A percentile compares a stretch with the other conserved stretches of the same genome.
These are phyloP conservation scores for Blastocystis hominis DNA, from an alignment of 352 stramenopile species.

Conservation along the genomic window DNA sequence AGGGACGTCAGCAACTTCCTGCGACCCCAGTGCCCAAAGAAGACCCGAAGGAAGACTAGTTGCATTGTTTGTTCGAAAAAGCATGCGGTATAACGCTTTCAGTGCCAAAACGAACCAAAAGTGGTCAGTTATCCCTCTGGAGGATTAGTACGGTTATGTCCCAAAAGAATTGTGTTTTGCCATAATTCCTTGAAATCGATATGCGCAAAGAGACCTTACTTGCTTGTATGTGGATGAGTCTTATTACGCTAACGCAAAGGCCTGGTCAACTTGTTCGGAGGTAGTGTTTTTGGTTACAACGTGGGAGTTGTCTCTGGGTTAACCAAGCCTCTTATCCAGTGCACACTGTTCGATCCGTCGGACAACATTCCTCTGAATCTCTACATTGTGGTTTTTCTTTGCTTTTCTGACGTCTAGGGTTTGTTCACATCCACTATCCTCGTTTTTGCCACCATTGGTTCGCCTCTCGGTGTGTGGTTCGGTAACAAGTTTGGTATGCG, in stretches of 20 bases:
- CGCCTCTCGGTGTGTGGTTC: conserved; percentile 41
- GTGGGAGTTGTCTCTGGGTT: conserved; percentile 40
- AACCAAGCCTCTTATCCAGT: conserved; percentile 38
- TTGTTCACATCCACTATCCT: conserved; percentile 46
- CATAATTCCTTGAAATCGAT: not conserved
- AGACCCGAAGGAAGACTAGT: not conserved
- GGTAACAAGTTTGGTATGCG: conserved; percentile 25
- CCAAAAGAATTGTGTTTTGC: not conserved
- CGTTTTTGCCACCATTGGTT: conserved; percentile 48
- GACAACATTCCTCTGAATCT: conserved; percentile 13
- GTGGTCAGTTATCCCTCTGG: not conserved
- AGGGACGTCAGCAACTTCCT: not conserved
- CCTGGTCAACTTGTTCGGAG: conserved; percentile 46
- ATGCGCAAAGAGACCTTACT: conserved; percentile 39
- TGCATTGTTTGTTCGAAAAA: conserved; percentile 4
- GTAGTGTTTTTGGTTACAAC: conserved; percentile 41
- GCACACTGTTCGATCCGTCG: conserved; percentile 19
- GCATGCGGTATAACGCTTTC: not conserved
- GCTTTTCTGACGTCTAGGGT: not conserved
- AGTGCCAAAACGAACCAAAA: no score
- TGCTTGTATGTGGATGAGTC: not conserved
- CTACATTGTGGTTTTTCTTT: not conserved
- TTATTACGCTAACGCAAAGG: not conserved
- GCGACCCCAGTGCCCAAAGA: not conserved
- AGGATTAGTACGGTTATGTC: not conserved